Base-by-base conservation (phyloP, 2,329 filamentous ascomycete genomes). In the Fusarium coicis region DNA sequence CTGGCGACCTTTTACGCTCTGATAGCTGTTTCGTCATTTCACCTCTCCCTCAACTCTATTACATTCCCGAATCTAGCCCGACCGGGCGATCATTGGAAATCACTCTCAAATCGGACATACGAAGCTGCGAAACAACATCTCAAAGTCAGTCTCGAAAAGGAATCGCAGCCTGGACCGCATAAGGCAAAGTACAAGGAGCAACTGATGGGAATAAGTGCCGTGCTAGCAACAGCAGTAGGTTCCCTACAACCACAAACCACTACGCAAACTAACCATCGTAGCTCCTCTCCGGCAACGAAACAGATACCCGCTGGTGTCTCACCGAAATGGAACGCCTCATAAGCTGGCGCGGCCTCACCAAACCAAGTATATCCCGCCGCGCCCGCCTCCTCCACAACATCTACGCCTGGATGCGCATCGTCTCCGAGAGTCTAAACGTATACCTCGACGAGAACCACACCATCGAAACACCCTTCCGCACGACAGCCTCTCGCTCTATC, bases 391-490 rank as follows among this genome's bases (percentile, higher is more conserved):
- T 76, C 0, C 74, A 76, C 46, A 76, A 76, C 42, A 71, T 76
- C 14, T 76, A 76, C 37, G 74, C 74, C 39, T 76, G 74, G 74
- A 76, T 76, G 72, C 74, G 74, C 34, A 76, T 76, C 28, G 74
- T 76, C 3, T 76, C 74, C 0, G 74, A 76, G 28, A 74, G 71
- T 34, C 68, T 75, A 1, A 70, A 76, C 30, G 71, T 76, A 15
- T 63, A 68, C 1, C 55, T 56, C 3, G 64, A 74, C 16, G 70
- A 75, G 7, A 75, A 59, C 14, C 70, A 73, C n/a, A 47, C 63
- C 0, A 68, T 72, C 10, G 55, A 74, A 43, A 43, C 67, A 16
- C 62, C 71, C 12, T 65, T 68, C 5, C 18, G 63, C 12, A 42
- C n/a, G 12, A 30, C 46, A 2, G 15, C 16, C 14, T 40, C 37